phyloP scores from a whole-genome alignment of 805 yeast species.

The Teunomyces atbi region DNA sequence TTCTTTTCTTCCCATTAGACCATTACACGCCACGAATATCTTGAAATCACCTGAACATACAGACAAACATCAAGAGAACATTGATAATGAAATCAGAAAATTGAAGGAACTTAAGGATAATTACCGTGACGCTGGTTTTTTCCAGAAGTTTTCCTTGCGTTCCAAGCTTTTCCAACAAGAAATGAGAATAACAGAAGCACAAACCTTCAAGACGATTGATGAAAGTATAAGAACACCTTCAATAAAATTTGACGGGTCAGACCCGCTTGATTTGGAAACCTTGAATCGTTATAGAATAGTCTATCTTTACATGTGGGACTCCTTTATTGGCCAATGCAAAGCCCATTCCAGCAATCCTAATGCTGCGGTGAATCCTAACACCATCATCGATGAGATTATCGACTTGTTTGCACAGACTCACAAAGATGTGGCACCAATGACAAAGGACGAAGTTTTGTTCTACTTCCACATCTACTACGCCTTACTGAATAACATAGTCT shows the following conservation, averaged over 20 bases:
- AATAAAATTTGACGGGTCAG: constrained; percentile 13
- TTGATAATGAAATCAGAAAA: constrained; percentile 21
- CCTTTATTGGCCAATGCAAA: constrained; percentile 25
- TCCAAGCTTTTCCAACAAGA: constrained; percentile 23
- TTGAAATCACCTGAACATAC: constrained; percentile 1
- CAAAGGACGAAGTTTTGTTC: constrained; percentile 25
- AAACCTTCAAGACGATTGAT: constrained; percentile 12
- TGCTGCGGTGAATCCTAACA: constrained; percentile 16
- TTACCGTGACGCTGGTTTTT: constrained; percentile 21
- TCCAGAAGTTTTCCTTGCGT: constrained; percentile 22
- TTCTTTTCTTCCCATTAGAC: background rate
- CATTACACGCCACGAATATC: constrained; percentile 3
- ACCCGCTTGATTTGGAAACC: constrained; percentile 18
- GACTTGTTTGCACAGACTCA: constrained; percentile 19
- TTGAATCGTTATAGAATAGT: constrained; percentile 15
- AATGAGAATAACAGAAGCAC: constrained; percentile 19
- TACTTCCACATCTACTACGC: constrained; percentile 28
- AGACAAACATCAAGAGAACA: constrained; percentile 6
- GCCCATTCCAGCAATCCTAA: constrained; percentile 9
- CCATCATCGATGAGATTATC: constrained; percentile 19
- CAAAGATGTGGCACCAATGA: constrained; percentile 19
- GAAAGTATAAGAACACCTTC: constrained; percentile 15
- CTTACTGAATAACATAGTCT: constrained; percentile 24
- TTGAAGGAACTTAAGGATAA: constrained; percentile 22
- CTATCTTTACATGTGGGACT: constrained; percentile 21